phyloP scores from a whole-genome alignment of 2,329 filamentous ascomycete species.

The Achaetomium macrosporum region DNA sequence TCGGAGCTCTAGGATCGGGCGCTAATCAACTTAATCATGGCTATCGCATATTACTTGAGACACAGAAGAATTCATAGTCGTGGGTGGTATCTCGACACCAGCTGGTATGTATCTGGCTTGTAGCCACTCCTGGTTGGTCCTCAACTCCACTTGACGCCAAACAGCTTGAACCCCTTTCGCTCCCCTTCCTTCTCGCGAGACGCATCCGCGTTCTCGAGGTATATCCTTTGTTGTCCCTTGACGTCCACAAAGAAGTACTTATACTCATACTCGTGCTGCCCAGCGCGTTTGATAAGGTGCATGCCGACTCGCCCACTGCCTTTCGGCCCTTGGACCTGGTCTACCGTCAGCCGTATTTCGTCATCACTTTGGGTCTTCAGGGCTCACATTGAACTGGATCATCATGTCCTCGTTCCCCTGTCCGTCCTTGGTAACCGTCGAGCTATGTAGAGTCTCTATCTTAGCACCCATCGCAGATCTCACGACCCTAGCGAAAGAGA shows the following conservation, averaged over 20 bases:
- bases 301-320: constrained; percentile 69
- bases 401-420: constrained; percentile 72
- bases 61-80: no score
- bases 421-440: constrained; percentile 61
- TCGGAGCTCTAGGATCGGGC: no score
- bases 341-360: constrained; percentile 22
- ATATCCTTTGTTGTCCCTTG: constrained; percentile 60
- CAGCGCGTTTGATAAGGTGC: constrained; percentile 66
- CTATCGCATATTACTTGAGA: no score
- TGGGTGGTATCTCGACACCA: neutral
- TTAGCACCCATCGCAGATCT: neutral
- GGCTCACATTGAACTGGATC: constrained; percentile 75
- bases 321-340: constrained; percentile 67
- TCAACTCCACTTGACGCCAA: constrained; percentile 56
- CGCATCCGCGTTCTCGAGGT: constrained; percentile 56
- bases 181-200: constrained; percentile 26
- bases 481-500: neutral
- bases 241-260: constrained; percentile 76
- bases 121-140: neutral
- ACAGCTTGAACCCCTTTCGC: constrained; percentile 47
- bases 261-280: constrained; percentile 67
- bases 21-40: no score
- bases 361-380: neutral
- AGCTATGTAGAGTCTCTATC: constrained; percentile 44
- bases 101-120: neutral